Conservation (phyloP, 768 basidiomycete species). For the Mycena vitilis region DNA sequence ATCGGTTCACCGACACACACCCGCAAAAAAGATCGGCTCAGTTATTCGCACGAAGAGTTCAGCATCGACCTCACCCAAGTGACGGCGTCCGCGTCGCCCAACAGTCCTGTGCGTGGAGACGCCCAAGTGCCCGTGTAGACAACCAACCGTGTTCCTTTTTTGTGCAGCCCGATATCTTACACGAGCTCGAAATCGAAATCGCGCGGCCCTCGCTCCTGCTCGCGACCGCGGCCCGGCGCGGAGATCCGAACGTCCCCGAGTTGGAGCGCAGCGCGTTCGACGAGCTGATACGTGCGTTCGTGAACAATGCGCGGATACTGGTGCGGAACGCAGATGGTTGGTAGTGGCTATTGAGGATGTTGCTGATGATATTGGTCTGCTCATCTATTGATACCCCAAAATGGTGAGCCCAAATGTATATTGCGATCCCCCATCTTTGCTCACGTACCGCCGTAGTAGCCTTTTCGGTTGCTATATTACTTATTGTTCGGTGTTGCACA, state of each 20-base stretch:
- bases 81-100: slow-evolving; percentile 61
- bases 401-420: slow-evolving; percentile 7
- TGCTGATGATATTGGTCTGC: neutral
- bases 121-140: slow-evolving; percentile 8
- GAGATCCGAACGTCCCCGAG: slow-evolving; percentile 68
- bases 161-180: slow-evolving; percentile 67
- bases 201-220: slow-evolving; percentile 78
- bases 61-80: slow-evolving; percentile 96
- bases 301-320: slow-evolving; percentile 93
- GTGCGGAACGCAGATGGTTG: slow-evolving; percentile 71
- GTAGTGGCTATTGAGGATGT: neutral
- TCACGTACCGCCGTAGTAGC: slow-evolving; percentile 1
- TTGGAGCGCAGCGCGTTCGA: slow-evolving; percentile 84
- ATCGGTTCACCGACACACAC: slow-evolving; percentile 69
- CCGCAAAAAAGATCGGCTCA: slow-evolving; percentile 89
- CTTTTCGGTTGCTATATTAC: slow-evolving; percentile 2
- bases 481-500: too few species aligned
- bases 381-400: slow-evolving; percentile 3
- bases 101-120: slow-evolving; percentile 58
- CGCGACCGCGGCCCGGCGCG: slow-evolving; percentile 75
- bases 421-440: neutral
- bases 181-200: slow-evolving; percentile 94
- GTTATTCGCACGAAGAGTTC: slow-evolving; percentile 95
- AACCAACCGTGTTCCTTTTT: slow-evolving; percentile 8
- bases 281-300: slow-evolving; percentile 90